Percentiles rank a stretch among this genome's conserved stretches.
phyloP scores from a whole-genome alignment of 2,329 filamentous ascomycete genomes.

The Fusarium chlamydosporum region DNA sequence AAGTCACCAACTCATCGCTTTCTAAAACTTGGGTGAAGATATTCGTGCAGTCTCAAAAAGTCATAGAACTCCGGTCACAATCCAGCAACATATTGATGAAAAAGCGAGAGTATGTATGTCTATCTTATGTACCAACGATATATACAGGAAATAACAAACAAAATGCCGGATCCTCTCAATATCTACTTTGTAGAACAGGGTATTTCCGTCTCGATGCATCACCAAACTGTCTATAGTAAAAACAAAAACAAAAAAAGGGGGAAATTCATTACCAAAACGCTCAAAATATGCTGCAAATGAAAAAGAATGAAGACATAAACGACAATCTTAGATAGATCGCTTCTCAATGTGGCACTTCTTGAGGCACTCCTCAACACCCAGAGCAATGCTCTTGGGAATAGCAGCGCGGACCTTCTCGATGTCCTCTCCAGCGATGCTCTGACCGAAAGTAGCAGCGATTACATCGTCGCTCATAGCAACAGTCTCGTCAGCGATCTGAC shows the following conservation, averaged over 20 bases:
- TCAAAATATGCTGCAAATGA: neutral
- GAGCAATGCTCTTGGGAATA: conserved; percentile 63
- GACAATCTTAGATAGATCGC: conserved; percentile 54
- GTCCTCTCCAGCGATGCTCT: conserved; percentile 62
- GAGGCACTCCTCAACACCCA: conserved; percentile 68
- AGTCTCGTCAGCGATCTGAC: conserved; percentile 65
- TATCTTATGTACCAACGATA: conserved; percentile 5
- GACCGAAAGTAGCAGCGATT: conserved; percentile 63
- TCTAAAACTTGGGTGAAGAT: neutral
- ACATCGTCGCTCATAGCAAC: conserved; percentile 63
- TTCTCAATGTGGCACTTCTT: conserved; percentile 53
- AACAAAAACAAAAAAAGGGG: conserved; percentile 21
- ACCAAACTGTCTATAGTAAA: conserved; percentile 7
- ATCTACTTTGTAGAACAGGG: conserved; percentile 9
- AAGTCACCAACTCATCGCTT: neutral
- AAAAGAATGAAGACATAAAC: neutral
- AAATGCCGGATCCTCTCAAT: conserved; percentile 6
- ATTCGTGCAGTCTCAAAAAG: too few species aligned
- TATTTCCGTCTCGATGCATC: conserved; percentile 17
- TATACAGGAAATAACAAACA: neutral
- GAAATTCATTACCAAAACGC: neutral
- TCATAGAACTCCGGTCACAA: too few species aligned
- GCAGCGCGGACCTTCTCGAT: conserved; percentile 60
- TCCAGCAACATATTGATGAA: too few species aligned
- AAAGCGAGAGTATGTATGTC: neutral